Base-by-base conservation (phyloP, 1,139 yeast species). In the Schizosaccharomyces versatilis region DNA sequence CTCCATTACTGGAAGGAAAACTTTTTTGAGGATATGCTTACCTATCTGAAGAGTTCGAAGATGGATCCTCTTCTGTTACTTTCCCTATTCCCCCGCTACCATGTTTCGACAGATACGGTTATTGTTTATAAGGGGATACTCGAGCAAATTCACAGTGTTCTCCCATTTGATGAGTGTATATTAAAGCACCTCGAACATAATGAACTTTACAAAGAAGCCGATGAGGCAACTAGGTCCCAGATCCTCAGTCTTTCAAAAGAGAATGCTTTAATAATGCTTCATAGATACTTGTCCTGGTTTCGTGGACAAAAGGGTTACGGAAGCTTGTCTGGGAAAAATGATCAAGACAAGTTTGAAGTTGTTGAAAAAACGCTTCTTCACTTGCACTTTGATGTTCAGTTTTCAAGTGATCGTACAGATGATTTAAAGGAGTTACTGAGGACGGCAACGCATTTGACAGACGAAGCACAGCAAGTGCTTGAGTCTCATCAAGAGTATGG, bases 1-100 rank as follows among this genome's bases (percentile, higher is more conserved):
- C 38, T 44, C 9, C 49, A 44, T n/a, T 44, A 44, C 12, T 44
- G 49, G 49, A 44, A 44, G 36, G 38, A 44, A 44, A 36, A 36
- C 19, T 38, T 19, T 3, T 44, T 19, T 32, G 49, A 44, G 32
- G 32, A 44, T 9, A 19, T 36, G 19, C 32, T 44, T n/a, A 19
- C 36, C 2, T 44, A 19, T 8, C 49, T 44, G 10, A 36, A 44
- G 32, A 44, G 38, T 9, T 44, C 49, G 14, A 44, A 44, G 7
- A 17, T 44, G 10, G 49, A 44, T 44, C 49, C 49, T 8, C 19
- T 32, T 7, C 38, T 44, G 8, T 5, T 44, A 24, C 19, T 44
- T 14, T 44, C 49, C 32, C 32, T 44, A 19, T 44, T 19, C 32
- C 49, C 49, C 3, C 38, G 32, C 32, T 15, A 19, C 9, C 32